These are phyloP conservation scores for Penicillium manginii DNA, from an alignment of 495 filamentous ascomycete genomes.

Conservation along the genomic window DNA sequence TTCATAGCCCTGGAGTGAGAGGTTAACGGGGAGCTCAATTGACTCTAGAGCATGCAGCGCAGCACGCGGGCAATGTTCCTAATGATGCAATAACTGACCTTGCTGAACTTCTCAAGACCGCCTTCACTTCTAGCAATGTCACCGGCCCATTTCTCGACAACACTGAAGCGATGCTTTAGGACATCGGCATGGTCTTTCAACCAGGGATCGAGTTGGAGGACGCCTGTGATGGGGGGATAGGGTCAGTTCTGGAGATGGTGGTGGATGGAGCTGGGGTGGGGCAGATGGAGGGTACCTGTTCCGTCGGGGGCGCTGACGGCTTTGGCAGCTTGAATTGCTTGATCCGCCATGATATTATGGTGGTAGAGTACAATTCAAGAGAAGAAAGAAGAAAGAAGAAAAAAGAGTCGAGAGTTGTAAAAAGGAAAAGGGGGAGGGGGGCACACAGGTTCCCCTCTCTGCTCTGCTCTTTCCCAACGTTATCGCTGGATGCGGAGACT, in stretches of 20 bases:
- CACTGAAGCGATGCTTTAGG: conserved; percentile 73
- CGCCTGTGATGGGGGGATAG: conserved; percentile 55
- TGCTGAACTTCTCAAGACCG: conserved; percentile 89
- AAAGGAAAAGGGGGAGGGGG: background rate
- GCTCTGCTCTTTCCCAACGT: background rate
- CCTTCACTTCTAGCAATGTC: conserved; percentile 82
- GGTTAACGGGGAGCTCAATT: background rate
- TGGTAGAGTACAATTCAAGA: background rate
- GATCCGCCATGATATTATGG: conserved; percentile 1
- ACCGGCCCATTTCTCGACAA: conserved; percentile 88
- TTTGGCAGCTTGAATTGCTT: conserved; percentile 4
- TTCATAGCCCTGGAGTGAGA: conserved; percentile 66
- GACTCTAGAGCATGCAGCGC: too few relatives aligned
- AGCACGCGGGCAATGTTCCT: background rate
- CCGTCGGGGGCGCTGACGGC: conserved; percentile 19
- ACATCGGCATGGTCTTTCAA: conserved; percentile 81
- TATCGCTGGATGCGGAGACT: conserved; percentile 14
- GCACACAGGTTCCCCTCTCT: background rate
- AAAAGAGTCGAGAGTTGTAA: background rate
- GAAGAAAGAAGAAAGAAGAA: conserved; percentile 2
- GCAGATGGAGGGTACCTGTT: conserved; percentile 21
- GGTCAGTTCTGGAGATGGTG: background rate
- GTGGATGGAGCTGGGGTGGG: background rate
- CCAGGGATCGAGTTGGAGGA: conserved; percentile 86
- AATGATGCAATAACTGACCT: conserved; percentile 49